Evolutionary conservation across 2,329 filamentous ascomycete species (phyloP).

Genomic region (Epichloe glyceriae): DNA sequence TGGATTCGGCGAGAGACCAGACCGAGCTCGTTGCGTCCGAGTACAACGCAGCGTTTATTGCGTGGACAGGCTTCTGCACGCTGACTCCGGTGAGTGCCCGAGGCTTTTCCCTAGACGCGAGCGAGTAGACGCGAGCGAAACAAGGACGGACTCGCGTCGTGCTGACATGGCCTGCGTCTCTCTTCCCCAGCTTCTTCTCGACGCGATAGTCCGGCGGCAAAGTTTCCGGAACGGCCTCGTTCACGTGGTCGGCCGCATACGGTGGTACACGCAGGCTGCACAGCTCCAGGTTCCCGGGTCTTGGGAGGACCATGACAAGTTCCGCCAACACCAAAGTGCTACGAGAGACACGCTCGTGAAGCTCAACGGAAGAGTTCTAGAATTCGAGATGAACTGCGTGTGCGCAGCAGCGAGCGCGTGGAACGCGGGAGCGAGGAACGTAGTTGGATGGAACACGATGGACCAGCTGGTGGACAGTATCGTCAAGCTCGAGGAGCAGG

Average conservation of each 20-base stretch:
- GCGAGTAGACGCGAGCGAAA: neutral
- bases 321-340: conserved; percentile 10
- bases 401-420: conserved; percentile 24
- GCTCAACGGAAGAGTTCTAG: conserved; percentile 21
- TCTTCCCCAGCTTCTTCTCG: conserved; percentile 19
- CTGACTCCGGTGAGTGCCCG: conserved; percentile 21
- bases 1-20: conserved; percentile 15
- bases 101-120: neutral
- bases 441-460: conserved; percentile 22
- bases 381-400: conserved; percentile 27
- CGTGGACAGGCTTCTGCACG: conserved; percentile 24
- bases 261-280: conserved; percentile 22
- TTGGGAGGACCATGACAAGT: conserved; percentile 13
- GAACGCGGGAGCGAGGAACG: conserved; percentile 24
- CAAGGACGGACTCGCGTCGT: neutral
- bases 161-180: neutral
- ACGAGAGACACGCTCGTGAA: conserved; percentile 13
- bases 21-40: conserved; percentile 15
- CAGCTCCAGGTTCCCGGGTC: conserved; percentile 13
- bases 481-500: conserved; percentile 14
- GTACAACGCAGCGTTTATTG: conserved; percentile 18
- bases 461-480: conserved; percentile 15
- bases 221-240: conserved; percentile 18
- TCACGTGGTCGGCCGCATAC: conserved; percentile 20
- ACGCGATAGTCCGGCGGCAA: conserved; percentile 20